phyloP scores from a whole-genome alignment of 2,329 filamentous ascomycete genomes.

The Trichoderma koningii region DNA sequence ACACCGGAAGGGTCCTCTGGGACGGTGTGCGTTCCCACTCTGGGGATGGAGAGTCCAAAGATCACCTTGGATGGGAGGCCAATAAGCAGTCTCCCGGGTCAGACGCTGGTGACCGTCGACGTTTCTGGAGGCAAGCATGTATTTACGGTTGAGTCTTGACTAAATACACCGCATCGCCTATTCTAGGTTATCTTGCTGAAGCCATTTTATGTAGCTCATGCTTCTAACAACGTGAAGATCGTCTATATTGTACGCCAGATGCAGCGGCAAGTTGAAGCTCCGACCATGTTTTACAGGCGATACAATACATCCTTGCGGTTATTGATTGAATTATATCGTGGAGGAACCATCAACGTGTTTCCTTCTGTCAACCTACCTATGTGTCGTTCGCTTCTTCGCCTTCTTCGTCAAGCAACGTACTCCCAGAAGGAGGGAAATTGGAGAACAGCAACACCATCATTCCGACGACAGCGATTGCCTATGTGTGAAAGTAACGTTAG shows the following conservation, averaged over 20 bases:
- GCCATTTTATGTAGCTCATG: not conserved
- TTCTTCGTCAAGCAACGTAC: constrained; percentile 39
- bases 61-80: not conserved
- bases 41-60: not conserved
- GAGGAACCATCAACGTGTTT: not conserved
- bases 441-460: constrained; percentile 47
- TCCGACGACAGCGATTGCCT: constrained; percentile 55
- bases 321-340: not conserved
- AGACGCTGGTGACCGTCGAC: not conserved
- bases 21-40: not conserved
- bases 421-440: constrained; percentile 46
- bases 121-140: constrained; percentile 8
- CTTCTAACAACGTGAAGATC: not conserved
- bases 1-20: not conserved
- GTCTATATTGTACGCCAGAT: too few species aligned
- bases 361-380: too few species aligned
- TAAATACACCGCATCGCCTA: not conserved
- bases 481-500: constrained; percentile 24
- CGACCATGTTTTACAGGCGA: too few species aligned
- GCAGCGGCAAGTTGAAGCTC: not conserved
- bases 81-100: not conserved
- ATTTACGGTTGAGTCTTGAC: constrained; percentile 5
- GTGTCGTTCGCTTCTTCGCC: constrained; percentile 23
- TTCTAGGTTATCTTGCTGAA: not conserved
- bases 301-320: too few species aligned